Evolutionary conservation across 805 yeast genomes (phyloP).

Genomic region (Metschnikowia reukaufii): DNA sequence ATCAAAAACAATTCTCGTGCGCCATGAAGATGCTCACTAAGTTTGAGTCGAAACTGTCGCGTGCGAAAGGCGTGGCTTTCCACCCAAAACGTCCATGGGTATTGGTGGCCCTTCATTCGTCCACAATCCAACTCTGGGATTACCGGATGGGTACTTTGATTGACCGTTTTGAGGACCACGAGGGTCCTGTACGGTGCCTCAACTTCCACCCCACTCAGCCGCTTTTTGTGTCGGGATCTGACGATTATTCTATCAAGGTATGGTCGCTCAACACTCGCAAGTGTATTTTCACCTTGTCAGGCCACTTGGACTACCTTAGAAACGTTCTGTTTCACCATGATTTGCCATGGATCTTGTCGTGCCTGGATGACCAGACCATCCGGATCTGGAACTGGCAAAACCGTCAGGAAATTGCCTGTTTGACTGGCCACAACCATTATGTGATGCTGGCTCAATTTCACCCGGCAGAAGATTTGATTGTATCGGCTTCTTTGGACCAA

Average conservation of each 20-base stretch:
- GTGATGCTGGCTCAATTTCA: constrained; percentile 98
- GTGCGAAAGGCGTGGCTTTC: constrained; percentile 97
- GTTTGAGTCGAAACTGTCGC: constrained; percentile 95
- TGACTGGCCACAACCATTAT: constrained; percentile 97
- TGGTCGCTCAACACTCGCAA: constrained; percentile 94
- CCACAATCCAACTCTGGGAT: constrained; percentile 99
- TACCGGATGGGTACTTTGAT: constrained; percentile 98
- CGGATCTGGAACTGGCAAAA: constrained; percentile 99
- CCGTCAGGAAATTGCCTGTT: constrained; percentile 92
- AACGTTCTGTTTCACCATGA: constrained; percentile 93
- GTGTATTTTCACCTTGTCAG: constrained; percentile 86
- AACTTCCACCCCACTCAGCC: constrained; percentile 99
- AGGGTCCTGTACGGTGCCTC: constrained; percentile 95
- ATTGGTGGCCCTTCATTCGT: constrained; percentile 88
- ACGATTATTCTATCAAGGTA: constrained; percentile 90
- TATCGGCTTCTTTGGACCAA: constrained; percentile 94
- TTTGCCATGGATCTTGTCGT: constrained; percentile 94
- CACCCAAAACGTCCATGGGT: constrained; percentile 97
- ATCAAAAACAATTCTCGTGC: background rate
- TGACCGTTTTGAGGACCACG: constrained; percentile 96
- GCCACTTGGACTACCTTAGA: constrained; percentile 94
- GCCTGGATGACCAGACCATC: constrained; percentile 97
- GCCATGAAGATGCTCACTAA: constrained; percentile 40
- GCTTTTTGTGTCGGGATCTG: constrained; percentile 95
- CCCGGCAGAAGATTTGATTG: constrained; percentile 90